Conservation (phyloP, 768 basidiomycete genomes). For the Amanita thiersii region DNA sequence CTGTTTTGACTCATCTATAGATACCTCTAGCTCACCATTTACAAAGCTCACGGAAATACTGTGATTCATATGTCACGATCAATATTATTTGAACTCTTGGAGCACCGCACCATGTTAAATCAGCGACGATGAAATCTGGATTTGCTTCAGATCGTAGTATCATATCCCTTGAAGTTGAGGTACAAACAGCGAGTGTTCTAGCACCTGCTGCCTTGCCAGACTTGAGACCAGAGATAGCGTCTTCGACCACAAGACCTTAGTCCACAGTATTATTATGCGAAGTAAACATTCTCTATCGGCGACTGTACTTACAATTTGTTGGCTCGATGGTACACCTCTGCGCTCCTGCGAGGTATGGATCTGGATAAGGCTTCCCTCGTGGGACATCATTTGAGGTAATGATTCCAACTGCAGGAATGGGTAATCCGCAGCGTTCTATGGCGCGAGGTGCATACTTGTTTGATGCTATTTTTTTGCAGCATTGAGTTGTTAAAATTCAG, state of each 20-base stretch:
- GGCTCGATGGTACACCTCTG: slow-evolving; percentile 45
- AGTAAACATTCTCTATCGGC: not conserved
- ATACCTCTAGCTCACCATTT: slow-evolving; percentile 39
- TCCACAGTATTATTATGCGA: not conserved
- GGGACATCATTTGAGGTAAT: slow-evolving; percentile 69
- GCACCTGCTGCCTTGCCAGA: slow-evolving; percentile 74
- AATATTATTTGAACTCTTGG: not conserved
- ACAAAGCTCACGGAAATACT: slow-evolving; percentile 39
- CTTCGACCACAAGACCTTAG: slow-evolving; percentile 80
- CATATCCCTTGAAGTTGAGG: slow-evolving; percentile 55
- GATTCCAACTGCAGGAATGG: slow-evolving; percentile 47
- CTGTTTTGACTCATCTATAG: slow-evolving; percentile 25
- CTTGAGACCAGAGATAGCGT: slow-evolving; percentile 77
- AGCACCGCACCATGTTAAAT: slow-evolving; percentile 52
- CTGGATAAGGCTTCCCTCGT: slow-evolving; percentile 82
- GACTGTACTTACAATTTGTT: slow-evolving; percentile 38
- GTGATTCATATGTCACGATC: not conserved
- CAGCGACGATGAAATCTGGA: slow-evolving; percentile 60
- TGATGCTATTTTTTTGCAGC: slow-evolving; percentile 43
- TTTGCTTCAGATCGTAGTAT: slow-evolving; percentile 44
- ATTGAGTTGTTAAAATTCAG: not conserved
- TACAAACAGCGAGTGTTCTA: slow-evolving; percentile 74
- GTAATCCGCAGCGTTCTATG: slow-evolving; percentile 53
- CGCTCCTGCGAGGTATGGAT: slow-evolving; percentile 80
- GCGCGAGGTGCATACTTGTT: slow-evolving; percentile 63